Evolutionary conservation across 352 stramenopile genomes (phyloP).

Genomic region (Pythium brassicae): DNA sequence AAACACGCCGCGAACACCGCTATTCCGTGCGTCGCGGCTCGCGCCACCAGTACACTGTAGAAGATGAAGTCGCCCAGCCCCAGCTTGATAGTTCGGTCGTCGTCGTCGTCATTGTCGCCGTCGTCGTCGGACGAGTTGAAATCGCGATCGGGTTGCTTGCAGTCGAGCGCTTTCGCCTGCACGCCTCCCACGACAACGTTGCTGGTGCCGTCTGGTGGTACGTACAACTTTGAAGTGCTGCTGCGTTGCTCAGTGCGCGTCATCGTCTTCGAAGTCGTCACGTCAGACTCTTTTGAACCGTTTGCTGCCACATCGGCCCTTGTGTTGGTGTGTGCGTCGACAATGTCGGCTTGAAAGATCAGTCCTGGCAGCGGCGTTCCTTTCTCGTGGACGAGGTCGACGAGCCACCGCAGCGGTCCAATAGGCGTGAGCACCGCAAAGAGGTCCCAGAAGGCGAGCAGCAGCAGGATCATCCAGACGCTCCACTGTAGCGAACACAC

Average conservation of each 20-base stretch:
- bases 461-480: slow-evolving; percentile 85
- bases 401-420: slow-evolving; percentile 92
- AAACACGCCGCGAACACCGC: slow-evolving; percentile 90
- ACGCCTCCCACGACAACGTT: background rate
- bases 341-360: slow-evolving; percentile 91
- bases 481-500: slow-evolving; percentile 49
- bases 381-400: slow-evolving; percentile 90
- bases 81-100: slow-evolving; percentile 83
- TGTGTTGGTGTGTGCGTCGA: slow-evolving; percentile 26
- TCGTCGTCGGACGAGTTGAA: slow-evolving; percentile 14
- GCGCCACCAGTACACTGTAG: slow-evolving; percentile 95
- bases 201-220: background rate
- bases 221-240: background rate
- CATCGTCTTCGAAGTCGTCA: no score
- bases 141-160: slow-evolving; percentile 15
- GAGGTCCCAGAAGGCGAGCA: slow-evolving; percentile 96
- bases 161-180: background rate
- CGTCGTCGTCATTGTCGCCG: slow-evolving; percentile 16
- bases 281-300: background rate
- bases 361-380: slow-evolving; percentile 87
- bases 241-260: background rate
- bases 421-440: slow-evolving; percentile 96
- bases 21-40: slow-evolving; percentile 91
- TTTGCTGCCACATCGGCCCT: background rate
- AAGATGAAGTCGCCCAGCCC: slow-evolving; percentile 98